phyloP scores from a whole-genome alignment of 2,329 filamentous ascomycete species.

The Alternaria postmessia region DNA sequence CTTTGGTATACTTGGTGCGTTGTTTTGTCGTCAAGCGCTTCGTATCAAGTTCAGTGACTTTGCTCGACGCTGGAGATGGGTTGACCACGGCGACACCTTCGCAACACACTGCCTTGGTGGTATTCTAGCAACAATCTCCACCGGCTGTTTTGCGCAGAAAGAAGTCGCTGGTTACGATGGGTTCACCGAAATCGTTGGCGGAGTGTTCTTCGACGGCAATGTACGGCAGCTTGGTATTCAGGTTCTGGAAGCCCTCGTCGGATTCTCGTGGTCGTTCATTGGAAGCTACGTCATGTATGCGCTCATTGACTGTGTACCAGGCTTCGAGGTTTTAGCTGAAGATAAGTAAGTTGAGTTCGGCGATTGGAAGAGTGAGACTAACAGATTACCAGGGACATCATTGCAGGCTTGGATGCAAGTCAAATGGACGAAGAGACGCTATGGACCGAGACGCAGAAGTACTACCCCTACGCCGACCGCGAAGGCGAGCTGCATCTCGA shows the following conservation, averaged over 20 bases:
- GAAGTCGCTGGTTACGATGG: slow-evolving; percentile 64
- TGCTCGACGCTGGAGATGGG: slow-evolving; percentile 59
- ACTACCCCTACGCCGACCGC: slow-evolving; percentile 45
- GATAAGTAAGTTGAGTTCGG: slow-evolving; percentile 58
- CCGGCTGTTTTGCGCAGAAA: slow-evolving; percentile 61
- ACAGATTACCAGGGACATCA: slow-evolving; percentile 52
- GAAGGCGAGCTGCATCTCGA: slow-evolving; percentile 41
- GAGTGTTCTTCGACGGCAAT: slow-evolving; percentile 64
- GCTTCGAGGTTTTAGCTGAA: slow-evolving; percentile 60
- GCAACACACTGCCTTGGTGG: slow-evolving; percentile 64
- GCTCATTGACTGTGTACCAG: slow-evolving; percentile 62
- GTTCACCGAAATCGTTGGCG: slow-evolving; percentile 58
- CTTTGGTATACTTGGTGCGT: slow-evolving; percentile 58
- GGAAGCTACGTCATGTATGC: slow-evolving; percentile 60
- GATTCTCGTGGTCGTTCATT: slow-evolving; percentile 61
- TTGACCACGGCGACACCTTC: slow-evolving; percentile 65
- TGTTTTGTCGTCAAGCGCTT: slow-evolving; percentile 61
- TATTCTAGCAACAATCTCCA: slow-evolving; percentile 60
- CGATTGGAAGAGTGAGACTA: background rate
- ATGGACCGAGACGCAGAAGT: slow-evolving; percentile 48
- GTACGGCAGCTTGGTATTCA: slow-evolving; percentile 59
- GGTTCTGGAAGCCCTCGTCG: slow-evolving; percentile 60
- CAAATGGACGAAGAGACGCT: slow-evolving; percentile 60
- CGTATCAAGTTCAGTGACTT: slow-evolving; percentile 62
- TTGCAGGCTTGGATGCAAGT: slow-evolving; percentile 59